Conservation (phyloP, 1,284 basidiomycete genomes). For the Hypsizygus ulmarius region DNA sequence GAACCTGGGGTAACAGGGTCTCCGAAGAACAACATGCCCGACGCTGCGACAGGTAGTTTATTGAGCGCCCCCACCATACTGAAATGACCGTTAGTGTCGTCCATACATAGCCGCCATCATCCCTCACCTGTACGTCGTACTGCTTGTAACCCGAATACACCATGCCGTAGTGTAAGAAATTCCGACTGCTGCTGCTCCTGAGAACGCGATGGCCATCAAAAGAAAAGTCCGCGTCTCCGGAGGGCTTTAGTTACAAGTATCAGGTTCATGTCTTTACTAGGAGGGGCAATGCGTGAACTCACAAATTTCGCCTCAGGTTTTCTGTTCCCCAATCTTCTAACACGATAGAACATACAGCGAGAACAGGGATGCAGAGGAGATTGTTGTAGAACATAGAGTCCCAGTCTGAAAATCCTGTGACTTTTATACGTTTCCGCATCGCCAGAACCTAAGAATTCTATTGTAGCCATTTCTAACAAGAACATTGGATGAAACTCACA, state of each 20-base stretch:
- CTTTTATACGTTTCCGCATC: slow-evolving; percentile 97
- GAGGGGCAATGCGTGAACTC: slow-evolving; percentile 28
- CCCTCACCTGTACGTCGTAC: slow-evolving; percentile 90
- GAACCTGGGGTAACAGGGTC: slow-evolving; percentile 87
- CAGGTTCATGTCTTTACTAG: neutral
- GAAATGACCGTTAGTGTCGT: slow-evolving; percentile 13
- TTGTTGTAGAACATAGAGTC: slow-evolving; percentile 99
- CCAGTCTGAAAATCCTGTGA: slow-evolving; percentile 98
- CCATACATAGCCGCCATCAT: neutral
- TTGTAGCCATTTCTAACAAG: neutral
- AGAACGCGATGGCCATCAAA: slow-evolving; percentile 89
- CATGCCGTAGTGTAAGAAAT: slow-evolving; percentile 99
- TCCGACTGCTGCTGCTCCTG: slow-evolving; percentile 94
- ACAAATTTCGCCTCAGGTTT: slow-evolving; percentile 88
- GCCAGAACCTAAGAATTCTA: slow-evolving; percentile 66
- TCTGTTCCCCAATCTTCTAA: slow-evolving; percentile 89
- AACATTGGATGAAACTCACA: slow-evolving; percentile 50
- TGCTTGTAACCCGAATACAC: slow-evolving; percentile 96
- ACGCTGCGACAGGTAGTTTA: slow-evolving; percentile 96
- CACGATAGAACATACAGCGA: slow-evolving; percentile 80
- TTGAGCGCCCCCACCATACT: slow-evolving; percentile 99
- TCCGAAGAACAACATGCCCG: slow-evolving; percentile 94
- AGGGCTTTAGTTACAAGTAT: slow-evolving; percentile 55
- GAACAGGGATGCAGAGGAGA: slow-evolving; percentile 89
- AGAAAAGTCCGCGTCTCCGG: slow-evolving; percentile 77